These are phyloP conservation scores for Cairneyella variabilis DNA, from an alignment of 495 filamentous ascomycete genomes.

Conservation along the genomic window DNA sequence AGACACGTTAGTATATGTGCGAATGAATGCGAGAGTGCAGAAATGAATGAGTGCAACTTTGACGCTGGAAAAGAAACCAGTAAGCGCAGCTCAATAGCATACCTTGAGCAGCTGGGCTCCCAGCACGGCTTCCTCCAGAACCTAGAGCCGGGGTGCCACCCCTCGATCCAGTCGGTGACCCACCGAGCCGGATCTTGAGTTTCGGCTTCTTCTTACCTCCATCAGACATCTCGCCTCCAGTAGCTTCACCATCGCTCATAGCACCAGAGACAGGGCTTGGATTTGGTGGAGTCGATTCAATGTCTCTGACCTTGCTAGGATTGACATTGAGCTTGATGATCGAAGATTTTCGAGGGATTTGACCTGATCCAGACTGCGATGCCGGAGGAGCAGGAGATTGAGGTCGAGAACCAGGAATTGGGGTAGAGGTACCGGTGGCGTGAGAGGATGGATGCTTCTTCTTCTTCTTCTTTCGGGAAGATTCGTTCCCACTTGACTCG, in stretches of 20 bases:
- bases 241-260: conserved; percentile 77
- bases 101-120: conserved; percentile 41
- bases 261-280: conserved; percentile 43
- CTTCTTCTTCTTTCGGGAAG: conserved; percentile 83
- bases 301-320: conserved; percentile 34
- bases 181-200: conserved; percentile 53
- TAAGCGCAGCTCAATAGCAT: conserved; percentile 22
- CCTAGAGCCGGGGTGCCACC: conserved; percentile 41
- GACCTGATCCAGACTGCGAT: conserved; percentile 26
- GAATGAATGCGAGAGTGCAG: too few species aligned
- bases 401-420: conserved; percentile 52
- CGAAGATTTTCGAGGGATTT: conserved; percentile 34
- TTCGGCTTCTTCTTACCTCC: conserved; percentile 54
- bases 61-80: too few species aligned
- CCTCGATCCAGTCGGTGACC: conserved; percentile 23
- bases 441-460: conserved; percentile 53
- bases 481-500: conserved; percentile 85
- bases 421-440: conserved; percentile 45
- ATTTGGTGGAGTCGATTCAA: conserved; percentile 33
- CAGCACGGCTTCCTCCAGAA: conserved; percentile 43
- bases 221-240: conserved; percentile 72
- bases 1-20: too few species aligned
- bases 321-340: conserved; percentile 35
- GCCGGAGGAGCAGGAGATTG: conserved; percentile 42
- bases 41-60: too few species aligned